Base-by-base conservation (phyloP, 148 eudicot genomes). In the Fagopyrum esculentum region DNA sequence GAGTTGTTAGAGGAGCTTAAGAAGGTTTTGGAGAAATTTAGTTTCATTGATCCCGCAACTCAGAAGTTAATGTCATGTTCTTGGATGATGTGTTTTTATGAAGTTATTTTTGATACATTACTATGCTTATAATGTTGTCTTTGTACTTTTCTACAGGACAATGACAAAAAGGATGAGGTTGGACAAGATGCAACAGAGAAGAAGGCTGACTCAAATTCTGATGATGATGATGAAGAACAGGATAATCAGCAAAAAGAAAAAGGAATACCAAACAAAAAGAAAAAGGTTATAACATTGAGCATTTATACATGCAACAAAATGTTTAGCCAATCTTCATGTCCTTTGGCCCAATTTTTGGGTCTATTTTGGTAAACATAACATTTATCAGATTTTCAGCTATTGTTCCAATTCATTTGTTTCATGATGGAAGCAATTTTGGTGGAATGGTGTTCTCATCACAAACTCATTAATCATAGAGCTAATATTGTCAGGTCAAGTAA, bases 1-100 rank as follows among this genome's bases (percentile, higher is more conserved):
- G 78, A 64, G 46, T 79, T 87, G 69, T 84, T 83, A 69, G 91
- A 85, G 68, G 99, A 86, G 71, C 90, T 89, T 77, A 84, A 86
- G 75, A 85, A 83, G 76, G 89, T 96, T 60, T 80, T 96, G 68
- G 97, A 96, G 86, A 96, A 86, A 72, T 96, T 92, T 76, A 80
- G 59, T 66, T 87, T 87, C 26, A 82, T 15, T 73, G 97, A 88
- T 75, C 48, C 74, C 73, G 74, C 85, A 44, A 73, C 45, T 74
- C 89, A 49, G 92, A 89, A 94, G 98, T 92, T 79, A 78, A 72
- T 47, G 35, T 40, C 47, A 47, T 22, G 52, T 57, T 43, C 43
- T 68, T 76, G 54, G 26, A 22, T 22, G 0, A 22, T 22, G 26
- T 22, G 26, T 22, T 22, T 22, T 22, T 22, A 22, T 22, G 26